Conservation (phyloP, 2,329 filamentous ascomycete species). For the Diplocarpon mali region DNA sequence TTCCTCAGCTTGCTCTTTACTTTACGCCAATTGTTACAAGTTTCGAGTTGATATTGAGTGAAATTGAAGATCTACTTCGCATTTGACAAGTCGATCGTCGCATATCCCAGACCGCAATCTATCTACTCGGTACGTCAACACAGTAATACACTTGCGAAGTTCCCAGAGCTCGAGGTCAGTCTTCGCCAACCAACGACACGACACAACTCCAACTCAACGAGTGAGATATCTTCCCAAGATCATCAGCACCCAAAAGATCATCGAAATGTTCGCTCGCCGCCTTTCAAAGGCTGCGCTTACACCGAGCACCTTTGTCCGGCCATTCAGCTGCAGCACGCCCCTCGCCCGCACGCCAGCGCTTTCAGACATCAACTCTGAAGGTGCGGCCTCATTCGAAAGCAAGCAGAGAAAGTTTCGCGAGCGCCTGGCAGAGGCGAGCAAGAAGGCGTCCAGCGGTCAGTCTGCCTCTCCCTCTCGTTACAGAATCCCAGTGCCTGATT, state of each 20-base stretch:
- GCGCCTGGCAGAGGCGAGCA: conserved; percentile 63
- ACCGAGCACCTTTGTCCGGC: conserved; percentile 35
- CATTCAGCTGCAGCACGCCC: conserved; percentile 45
- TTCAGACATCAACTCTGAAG: conserved; percentile 68
- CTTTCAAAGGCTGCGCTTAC: conserved; percentile 20
- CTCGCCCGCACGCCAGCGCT: conserved; percentile 58
- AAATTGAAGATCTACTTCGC: too few species aligned
- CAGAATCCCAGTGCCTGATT: conserved; percentile 14
- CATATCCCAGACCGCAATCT: too few species aligned
- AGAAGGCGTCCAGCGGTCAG: conserved; percentile 78
- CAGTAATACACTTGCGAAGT: too few species aligned
- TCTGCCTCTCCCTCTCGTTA: conserved; percentile 36
- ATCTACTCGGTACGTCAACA: too few species aligned
- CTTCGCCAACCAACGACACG: not conserved
- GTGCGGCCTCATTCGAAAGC: conserved; percentile 64
- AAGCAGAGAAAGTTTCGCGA: conserved; percentile 83
- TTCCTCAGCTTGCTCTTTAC: too few species aligned
- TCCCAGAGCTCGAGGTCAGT: too few species aligned
- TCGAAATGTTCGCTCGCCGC: conserved; percentile 24
- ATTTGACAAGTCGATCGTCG: too few species aligned
- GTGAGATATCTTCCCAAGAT: not conserved
- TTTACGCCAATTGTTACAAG: too few species aligned
- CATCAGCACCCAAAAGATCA: not conserved
- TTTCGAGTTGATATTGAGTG: too few species aligned
- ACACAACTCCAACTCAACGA: not conserved